These are phyloP conservation scores for Dothideomycetes sp. DNA, from an alignment of 2,329 filamentous ascomycete species.

Conservation along the genomic window DNA sequence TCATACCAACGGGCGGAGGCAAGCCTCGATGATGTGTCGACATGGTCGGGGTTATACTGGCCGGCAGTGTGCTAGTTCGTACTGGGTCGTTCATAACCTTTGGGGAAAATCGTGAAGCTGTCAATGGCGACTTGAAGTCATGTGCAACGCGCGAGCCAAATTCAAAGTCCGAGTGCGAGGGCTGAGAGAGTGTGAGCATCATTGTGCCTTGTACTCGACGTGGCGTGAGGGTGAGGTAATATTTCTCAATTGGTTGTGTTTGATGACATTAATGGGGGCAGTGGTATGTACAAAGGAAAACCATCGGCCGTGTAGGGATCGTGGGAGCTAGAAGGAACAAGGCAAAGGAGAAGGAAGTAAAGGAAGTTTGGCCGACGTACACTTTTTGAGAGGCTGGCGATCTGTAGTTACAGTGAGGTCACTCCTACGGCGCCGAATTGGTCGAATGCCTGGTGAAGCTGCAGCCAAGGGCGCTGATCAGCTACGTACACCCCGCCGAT, in stretches of 20 bases:
- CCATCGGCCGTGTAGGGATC: too few species aligned
- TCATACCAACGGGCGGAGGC: conserved; percentile 42
- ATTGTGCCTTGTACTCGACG: conserved; percentile 11
- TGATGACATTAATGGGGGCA: neutral
- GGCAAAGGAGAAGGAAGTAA: neutral
- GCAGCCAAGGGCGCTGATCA: neutral
- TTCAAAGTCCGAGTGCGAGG: conserved; percentile 34
- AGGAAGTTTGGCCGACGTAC: neutral
- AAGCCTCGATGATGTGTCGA: conserved; percentile 41
- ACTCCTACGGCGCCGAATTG: neutral
- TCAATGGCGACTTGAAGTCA: conserved; percentile 33
- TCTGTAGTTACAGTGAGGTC: neutral
- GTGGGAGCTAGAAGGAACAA: too few species aligned
- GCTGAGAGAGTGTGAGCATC: conserved; percentile 41
- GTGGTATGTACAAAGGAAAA: neutral
- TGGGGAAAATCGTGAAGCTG: conserved; percentile 29
- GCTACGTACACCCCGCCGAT: neutral
- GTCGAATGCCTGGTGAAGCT: neutral
- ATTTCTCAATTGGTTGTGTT: too few species aligned
- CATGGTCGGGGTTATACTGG: conserved; percentile 33
- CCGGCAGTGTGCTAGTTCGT: conserved; percentile 26
- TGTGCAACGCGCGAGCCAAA: conserved; percentile 36
- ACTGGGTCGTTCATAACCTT: conserved; percentile 28
- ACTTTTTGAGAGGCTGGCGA: neutral
- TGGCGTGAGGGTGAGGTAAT: neutral